Conservation (phyloP, 768 basidiomycete genomes). For the Ramaria rubella region DNA sequence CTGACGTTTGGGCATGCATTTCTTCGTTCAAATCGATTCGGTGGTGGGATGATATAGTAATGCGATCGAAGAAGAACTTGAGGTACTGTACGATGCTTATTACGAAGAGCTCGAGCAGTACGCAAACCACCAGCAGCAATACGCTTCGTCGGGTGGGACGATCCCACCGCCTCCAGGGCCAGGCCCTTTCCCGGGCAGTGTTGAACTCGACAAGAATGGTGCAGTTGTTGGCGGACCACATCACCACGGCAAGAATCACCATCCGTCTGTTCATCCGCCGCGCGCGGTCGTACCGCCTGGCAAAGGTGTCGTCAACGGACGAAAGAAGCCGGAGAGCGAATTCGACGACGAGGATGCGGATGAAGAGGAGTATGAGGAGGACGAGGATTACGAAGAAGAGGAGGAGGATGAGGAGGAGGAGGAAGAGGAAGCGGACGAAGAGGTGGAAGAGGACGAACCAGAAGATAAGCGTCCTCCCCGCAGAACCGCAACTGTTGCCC, state of each 20-base stretch:
- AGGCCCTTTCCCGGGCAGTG: slow-evolving; percentile 96
- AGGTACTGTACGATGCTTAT: slow-evolving; percentile 99
- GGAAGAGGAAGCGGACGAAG: slow-evolving; percentile 58
- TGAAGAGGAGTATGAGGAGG: slow-evolving; percentile 46
- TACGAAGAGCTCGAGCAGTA: slow-evolving; percentile 99
- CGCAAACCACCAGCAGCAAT: slow-evolving; percentile 96
- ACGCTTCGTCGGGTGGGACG: slow-evolving; percentile 83
- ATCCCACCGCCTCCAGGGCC: slow-evolving; percentile 91
- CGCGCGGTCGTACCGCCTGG: slow-evolving; percentile 18
- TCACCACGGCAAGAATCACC: slow-evolving; percentile 10
- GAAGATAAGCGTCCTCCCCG: slow-evolving; percentile 28
- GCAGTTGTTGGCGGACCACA: slow-evolving; percentile 42
- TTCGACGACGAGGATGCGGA: slow-evolving; percentile 56
- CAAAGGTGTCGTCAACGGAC: slow-evolving; percentile 30
- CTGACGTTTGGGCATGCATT: slow-evolving; percentile 2
- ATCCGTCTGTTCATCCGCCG: slow-evolving; percentile 23
- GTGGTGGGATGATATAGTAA: slow-evolving; percentile 42
- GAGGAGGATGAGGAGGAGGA: slow-evolving; percentile 63
- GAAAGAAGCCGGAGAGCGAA: slow-evolving; percentile 50
- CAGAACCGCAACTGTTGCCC: slow-evolving; percentile 4
- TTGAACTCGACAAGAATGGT: slow-evolving; percentile 93
- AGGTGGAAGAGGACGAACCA: slow-evolving; percentile 50
- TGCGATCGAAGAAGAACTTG: slow-evolving; percentile 99
- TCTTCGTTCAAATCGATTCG: neutral
- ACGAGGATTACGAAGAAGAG: slow-evolving; percentile 51